Percentiles rank a stretch among this genome's conserved stretches.
phyloP scores from a whole-genome alignment of 768 basidiomycete species.

The Floccularia luteovirens region DNA sequence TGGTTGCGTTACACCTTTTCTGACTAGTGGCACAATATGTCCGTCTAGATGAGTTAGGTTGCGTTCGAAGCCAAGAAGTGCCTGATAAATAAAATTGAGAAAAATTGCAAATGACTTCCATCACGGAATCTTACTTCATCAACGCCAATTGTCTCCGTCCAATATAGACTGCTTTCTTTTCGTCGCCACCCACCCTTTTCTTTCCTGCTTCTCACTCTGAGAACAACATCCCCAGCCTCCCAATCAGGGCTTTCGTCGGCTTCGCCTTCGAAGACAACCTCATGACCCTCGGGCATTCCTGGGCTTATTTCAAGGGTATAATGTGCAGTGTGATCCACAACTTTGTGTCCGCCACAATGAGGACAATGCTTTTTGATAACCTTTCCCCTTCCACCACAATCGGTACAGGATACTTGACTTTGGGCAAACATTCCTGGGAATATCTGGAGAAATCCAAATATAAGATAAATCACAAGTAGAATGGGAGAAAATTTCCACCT shows the following conservation, averaged over 20 bases:
- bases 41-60: slow-evolving; percentile 93
- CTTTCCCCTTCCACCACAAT: slow-evolving; percentile 80
- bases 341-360: slow-evolving; percentile 77
- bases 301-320: slow-evolving; percentile 81
- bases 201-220: slow-evolving; percentile 75
- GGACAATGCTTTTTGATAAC: slow-evolving; percentile 74
- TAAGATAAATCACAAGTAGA: not conserved
- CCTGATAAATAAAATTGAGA: slow-evolving; percentile 36
- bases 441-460: slow-evolving; percentile 43
- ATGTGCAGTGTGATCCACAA: slow-evolving; percentile 70
- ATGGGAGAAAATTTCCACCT: slow-evolving; percentile 24
- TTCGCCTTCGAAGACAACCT: slow-evolving; percentile 93
- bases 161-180: slow-evolving; percentile 88
- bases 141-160: slow-evolving; percentile 84
- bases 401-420: slow-evolving; percentile 73
- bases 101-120: slow-evolving; percentile 1
- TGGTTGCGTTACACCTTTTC: slow-evolving; percentile 87
- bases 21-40: slow-evolving; percentile 58
- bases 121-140: slow-evolving; percentile 59
- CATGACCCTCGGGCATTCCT: slow-evolving; percentile 90
- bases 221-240: slow-evolving; percentile 90
- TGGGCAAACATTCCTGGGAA: slow-evolving; percentile 97
- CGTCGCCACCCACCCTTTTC: slow-evolving; percentile 78
- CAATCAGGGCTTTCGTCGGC: slow-evolving; percentile 94
- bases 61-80: slow-evolving; percentile 91